Percentiles rank a stretch among this genome's conserved stretches.
phyloP scores from a whole-genome alignment of 345 rosid species.

The Lepidium didymum region DNA sequence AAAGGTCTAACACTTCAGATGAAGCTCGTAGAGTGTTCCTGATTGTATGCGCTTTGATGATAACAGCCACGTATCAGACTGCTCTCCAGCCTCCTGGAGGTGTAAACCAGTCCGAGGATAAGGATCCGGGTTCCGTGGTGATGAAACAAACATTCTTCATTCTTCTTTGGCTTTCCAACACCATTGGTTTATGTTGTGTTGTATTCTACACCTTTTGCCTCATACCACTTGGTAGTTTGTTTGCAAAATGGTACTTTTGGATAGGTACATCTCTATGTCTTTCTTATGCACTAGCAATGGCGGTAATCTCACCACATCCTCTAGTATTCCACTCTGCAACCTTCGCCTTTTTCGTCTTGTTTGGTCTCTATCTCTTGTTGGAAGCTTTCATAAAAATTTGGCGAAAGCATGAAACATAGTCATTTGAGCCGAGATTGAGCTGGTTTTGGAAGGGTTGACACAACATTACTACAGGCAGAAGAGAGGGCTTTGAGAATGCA shows the following conservation, averaged over 20 bases:
- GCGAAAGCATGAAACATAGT: not conserved
- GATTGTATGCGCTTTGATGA: slow-evolving; percentile 13
- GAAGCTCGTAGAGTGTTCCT: slow-evolving; percentile 8
- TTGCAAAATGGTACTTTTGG: not conserved
- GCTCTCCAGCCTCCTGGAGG: slow-evolving; percentile 23
- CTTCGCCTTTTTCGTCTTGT: not conserved
- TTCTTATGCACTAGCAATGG: not conserved
- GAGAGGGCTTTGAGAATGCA: not conserved
- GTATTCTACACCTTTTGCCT: slow-evolving; percentile 16
- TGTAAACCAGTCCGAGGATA: not conserved
- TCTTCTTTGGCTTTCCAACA: slow-evolving; percentile 9
- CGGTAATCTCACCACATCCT: not conserved
- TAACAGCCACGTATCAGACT: slow-evolving; percentile 18
- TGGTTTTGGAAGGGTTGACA: not conserved
- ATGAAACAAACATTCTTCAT: slow-evolving; percentile 15
- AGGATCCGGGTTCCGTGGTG: not conserved
- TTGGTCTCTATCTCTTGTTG: not conserved
- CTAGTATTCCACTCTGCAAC: not conserved
- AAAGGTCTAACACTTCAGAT: not conserved
- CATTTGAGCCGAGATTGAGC: not conserved
- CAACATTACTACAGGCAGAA: not conserved
- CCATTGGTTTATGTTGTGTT: slow-evolving; percentile 8
- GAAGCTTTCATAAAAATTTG: not conserved
- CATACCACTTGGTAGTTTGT: not conserved
- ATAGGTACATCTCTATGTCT: not conserved